Evolutionary conservation across 305 asterid genomes (phyloP).

Genomic region (Solanum hybrid): DNA sequence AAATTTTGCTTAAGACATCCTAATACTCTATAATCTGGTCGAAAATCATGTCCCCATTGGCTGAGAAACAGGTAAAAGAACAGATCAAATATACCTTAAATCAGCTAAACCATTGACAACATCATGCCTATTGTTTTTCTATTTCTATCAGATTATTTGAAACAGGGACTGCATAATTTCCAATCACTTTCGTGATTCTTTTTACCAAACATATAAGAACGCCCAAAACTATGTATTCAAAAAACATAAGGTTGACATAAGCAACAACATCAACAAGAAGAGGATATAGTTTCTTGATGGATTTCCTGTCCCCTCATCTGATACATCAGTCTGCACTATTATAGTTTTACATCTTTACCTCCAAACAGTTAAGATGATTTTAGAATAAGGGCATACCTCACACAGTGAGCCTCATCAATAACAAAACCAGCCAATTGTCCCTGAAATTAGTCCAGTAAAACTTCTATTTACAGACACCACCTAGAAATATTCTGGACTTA

Average conservation of each 20-base stretch:
- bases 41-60: slow-evolving; percentile 99
- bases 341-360: not conserved
- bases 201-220: not conserved
- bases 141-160: not conserved
- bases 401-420: slow-evolving; percentile 96
- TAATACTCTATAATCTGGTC: slow-evolving; percentile 83
- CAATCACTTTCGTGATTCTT: not conserved
- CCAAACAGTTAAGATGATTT: not conserved
- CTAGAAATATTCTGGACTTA: not conserved
- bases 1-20: slow-evolving; percentile 92
- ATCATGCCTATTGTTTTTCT: not conserved
- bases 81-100: slow-evolving; percentile 8
- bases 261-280: not conserved
- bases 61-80: slow-evolving; percentile 35
- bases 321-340: not conserved
- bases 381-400: slow-evolving; percentile 43
- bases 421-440: slow-evolving; percentile 84
- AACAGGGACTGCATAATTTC: not conserved
- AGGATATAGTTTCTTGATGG: not conserved
- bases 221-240: not conserved
- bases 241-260: not conserved
- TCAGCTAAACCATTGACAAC: not conserved
- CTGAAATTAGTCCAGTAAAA: slow-evolving; percentile 33
- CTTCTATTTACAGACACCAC: not conserved
- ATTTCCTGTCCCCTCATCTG: not conserved